Base-by-base conservation (phyloP, 768 basidiomycete species). In the Suillus occidentalis region DNA sequence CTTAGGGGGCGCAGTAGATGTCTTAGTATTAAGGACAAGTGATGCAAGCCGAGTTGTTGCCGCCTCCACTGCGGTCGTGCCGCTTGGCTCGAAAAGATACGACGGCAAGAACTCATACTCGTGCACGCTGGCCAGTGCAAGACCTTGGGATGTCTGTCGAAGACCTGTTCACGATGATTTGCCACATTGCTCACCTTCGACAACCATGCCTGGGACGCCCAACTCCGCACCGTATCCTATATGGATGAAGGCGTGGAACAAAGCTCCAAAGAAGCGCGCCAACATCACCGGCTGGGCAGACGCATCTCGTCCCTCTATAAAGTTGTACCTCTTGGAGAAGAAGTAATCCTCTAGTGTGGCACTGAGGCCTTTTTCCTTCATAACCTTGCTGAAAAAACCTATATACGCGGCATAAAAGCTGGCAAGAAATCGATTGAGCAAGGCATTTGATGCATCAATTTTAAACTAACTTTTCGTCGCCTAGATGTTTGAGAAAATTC, bases 221-320 rank as follows among this genome's bases (percentile, higher is more conserved):
- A 91, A 90, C 72, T 91, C 90, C 4, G 79, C 65, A 0, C 89
- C 89, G 67, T 85, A 83, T 3, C 87, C 89, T 10, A 77, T 68
- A 69, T 90, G 87, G 53, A 91, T 90, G 62, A 89, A 53, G 0
- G 89, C 82, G 67, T 91, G 90, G 2, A 90, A 5, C 25, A 90
- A 67, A 0, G 82, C 85, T 0, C 79, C 75, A 16, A 65, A 36
- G 63, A 86, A 79, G 20, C 87, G 83, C 61, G 75, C 78, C 7
- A 90, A 72, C 85, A 91, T 86, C 63, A 81, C 76, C 0, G 85
- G 86, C 31, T 83, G 80, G 3, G 64, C 5, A 0, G 47, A 53
- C 2, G 43, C 58, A 31, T 70, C 62, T 31, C 63, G 65, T 37
- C 67, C 71, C 18, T 68, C 9, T 47, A 50, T 66, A 22, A 66